A percentile compares a stretch with the other conserved stretches of the same genome.
phyloP scores from a whole-genome alignment of 768 basidiomycete genomes.

The Tylopilus vinaceipallidus region DNA sequence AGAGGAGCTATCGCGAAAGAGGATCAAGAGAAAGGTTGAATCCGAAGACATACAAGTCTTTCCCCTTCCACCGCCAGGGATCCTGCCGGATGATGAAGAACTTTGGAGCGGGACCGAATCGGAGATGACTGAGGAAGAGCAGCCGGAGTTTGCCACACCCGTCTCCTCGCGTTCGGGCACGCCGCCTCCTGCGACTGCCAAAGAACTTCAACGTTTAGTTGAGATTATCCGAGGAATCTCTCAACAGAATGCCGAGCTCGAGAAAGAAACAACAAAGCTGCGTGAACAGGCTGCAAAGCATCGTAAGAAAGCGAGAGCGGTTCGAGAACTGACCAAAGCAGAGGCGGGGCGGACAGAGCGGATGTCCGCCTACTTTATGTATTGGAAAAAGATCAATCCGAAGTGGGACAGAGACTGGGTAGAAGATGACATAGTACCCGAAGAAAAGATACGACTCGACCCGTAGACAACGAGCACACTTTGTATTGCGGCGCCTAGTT shows the following conservation, averaged over 20 bases:
- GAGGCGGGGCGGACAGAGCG: constrained; percentile 26
- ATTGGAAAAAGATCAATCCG: constrained; percentile 27
- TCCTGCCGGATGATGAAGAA: constrained; percentile 1
- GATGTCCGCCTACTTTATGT: constrained; percentile 27
- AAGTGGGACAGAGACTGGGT: constrained; percentile 28
- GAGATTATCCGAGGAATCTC: constrained; percentile 27
- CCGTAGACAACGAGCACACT: no score
- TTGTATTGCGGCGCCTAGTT: no score
- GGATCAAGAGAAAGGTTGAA: constrained; percentile 1
- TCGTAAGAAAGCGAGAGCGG: constrained; percentile 19
- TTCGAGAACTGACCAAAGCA: constrained; percentile 22
- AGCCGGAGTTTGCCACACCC: constrained; percentile 19
- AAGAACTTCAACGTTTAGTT: constrained; percentile 23
- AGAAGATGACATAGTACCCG: constrained; percentile 7
- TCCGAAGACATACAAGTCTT: neutral
- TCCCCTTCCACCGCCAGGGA: neutral
- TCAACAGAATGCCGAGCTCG: constrained; percentile 11
- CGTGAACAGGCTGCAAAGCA: constrained; percentile 19
- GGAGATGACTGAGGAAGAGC: constrained; percentile 22
- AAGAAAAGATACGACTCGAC: neutral
- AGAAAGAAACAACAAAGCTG: constrained; percentile 9
- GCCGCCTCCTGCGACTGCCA: constrained; percentile 13
- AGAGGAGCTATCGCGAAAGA: constrained; percentile 17
- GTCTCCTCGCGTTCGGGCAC: constrained; percentile 25
- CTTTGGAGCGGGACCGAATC: constrained; percentile 23